Evolutionary conservation across 202 grass and related monocot species (phyloP).

Genomic region (Sporobolus alterniflorus): DNA sequence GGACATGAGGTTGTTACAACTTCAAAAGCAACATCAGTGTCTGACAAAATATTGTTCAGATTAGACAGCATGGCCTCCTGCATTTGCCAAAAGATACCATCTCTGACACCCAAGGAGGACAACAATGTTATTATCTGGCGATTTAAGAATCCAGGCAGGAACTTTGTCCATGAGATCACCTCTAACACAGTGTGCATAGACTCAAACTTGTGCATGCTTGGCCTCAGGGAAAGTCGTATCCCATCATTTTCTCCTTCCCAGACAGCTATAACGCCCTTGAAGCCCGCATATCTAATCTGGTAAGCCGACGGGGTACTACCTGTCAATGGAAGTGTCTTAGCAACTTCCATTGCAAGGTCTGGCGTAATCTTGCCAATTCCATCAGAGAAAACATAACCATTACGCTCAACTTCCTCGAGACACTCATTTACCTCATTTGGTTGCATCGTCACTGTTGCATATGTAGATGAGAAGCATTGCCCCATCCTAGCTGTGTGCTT

Average conservation of each 20-base stretch:
- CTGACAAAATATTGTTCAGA: constrained; percentile 69
- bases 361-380: constrained; percentile 81
- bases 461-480: constrained; percentile 94
- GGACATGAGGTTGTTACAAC: constrained; percentile 80
- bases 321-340: constrained; percentile 57
- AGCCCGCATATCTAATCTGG: constrained; percentile 91
- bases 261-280: constrained; percentile 85
- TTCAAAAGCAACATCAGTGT: constrained; percentile 78
- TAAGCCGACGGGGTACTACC: constrained; percentile 83
- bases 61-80: constrained; percentile 77
- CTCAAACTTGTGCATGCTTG: constrained; percentile 88
- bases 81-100: constrained; percentile 70
- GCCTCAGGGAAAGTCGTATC: constrained; percentile 60
- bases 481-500: constrained; percentile 86
- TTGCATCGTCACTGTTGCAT: constrained; percentile 68
- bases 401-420: constrained; percentile 63
- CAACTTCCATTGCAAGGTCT: constrained; percentile 78
- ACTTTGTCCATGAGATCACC: constrained; percentile 84
- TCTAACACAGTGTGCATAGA: constrained; percentile 77
- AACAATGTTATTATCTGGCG: constrained; percentile 87
- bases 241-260: constrained; percentile 63
- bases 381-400: constrained; percentile 81
- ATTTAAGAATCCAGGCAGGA: constrained; percentile 90
- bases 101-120: constrained; percentile 69
- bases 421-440: constrained; percentile 41